phyloP scores from a whole-genome alignment of 495 filamentous ascomycete genomes.

The Thermochaetoides thermophila region DNA sequence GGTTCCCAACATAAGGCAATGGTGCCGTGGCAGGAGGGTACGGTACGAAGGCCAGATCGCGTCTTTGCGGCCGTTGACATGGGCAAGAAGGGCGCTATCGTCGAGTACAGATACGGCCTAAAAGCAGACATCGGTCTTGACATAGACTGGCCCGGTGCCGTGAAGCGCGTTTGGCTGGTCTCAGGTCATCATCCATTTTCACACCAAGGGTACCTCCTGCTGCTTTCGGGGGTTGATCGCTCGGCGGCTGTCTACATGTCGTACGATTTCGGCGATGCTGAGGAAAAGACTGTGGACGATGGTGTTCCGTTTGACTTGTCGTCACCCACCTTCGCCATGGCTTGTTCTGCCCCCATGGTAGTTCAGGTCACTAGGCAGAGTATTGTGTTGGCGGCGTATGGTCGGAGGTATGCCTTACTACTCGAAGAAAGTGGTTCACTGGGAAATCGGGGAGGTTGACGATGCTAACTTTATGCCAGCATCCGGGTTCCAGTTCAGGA shows the following conservation, averaged over 20 bases:
- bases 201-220: slow-evolving; percentile 19
- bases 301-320: slow-evolving; percentile 32
- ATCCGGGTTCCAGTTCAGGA: slow-evolving; percentile 13
- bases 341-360: slow-evolving; percentile 17
- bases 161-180: slow-evolving; percentile 33
- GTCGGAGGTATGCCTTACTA: slow-evolving; percentile 11
- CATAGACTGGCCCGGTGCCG: slow-evolving; percentile 28
- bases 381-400: slow-evolving; percentile 20
- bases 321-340: slow-evolving; percentile 42
- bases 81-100: slow-evolving; percentile 44
- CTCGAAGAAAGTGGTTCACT: too few species aligned
- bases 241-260: slow-evolving; percentile 25
- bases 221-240: slow-evolving; percentile 37
- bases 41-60: slow-evolving; percentile 25
- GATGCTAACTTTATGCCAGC: slow-evolving; percentile 10
- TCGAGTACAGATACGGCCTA: slow-evolving; percentile 57
- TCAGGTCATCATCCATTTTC: slow-evolving; percentile 7
- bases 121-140: slow-evolving; percentile 49
- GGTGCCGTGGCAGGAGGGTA: slow-evolving; percentile 6
- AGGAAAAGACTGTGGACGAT: slow-evolving; percentile 21
- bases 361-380: slow-evolving; percentile 44
- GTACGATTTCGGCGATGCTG: slow-evolving; percentile 22
- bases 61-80: slow-evolving; percentile 46
- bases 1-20: slow-evolving; percentile 1
- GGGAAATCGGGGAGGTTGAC: slow-evolving; percentile 1